These are phyloP conservation scores for Pseudogymnoascus sp. DNA, from an alignment of 2,329 filamentous ascomycete genomes.

Conservation along the genomic window DNA sequence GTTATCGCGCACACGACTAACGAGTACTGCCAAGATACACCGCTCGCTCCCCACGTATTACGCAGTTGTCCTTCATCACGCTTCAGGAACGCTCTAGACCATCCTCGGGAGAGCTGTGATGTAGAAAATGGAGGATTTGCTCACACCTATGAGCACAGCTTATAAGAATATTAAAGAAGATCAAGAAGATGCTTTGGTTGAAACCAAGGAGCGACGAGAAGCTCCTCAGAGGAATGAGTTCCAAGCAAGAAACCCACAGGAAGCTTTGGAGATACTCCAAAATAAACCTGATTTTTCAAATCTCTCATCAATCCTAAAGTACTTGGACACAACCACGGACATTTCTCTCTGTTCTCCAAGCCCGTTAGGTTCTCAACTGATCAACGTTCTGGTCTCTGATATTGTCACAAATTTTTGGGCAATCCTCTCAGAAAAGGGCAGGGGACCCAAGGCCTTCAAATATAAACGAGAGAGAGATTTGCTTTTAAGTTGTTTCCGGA, in stretches of 20 bases:
- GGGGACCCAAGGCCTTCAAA: slow-evolving; percentile 18
- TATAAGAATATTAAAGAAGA: slow-evolving; percentile 19
- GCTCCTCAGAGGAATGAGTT: background rate
- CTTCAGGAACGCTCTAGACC: background rate
- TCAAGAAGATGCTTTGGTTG: slow-evolving; percentile 17
- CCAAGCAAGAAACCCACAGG: slow-evolving; percentile 27
- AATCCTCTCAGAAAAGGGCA: slow-evolving; percentile 39
- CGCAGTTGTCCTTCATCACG: background rate
- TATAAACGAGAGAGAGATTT: slow-evolving; percentile 33
- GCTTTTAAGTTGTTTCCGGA: slow-evolving; percentile 60
- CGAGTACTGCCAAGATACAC: background rate
- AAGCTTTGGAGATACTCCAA: slow-evolving; percentile 52
- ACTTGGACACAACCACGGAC: slow-evolving; percentile 32
- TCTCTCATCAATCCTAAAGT: slow-evolving; percentile 44
- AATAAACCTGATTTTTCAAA: slow-evolving; percentile 53
- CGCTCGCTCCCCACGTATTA: background rate
- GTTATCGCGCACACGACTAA: background rate
- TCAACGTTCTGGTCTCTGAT: slow-evolving; percentile 64
- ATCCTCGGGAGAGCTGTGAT: slow-evolving; percentile 11
- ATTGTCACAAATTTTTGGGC: slow-evolving; percentile 80
- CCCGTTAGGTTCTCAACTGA: slow-evolving; percentile 63
- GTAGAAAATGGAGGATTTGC: slow-evolving; percentile 38
- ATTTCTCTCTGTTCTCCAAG: slow-evolving; percentile 56
- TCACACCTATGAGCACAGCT: slow-evolving; percentile 39
- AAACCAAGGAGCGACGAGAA: slow-evolving; percentile 10